These are phyloP conservation scores for Backusella luteola DNA, from an alignment of 192 early-diverging fungal species.

Conservation along the genomic window DNA sequence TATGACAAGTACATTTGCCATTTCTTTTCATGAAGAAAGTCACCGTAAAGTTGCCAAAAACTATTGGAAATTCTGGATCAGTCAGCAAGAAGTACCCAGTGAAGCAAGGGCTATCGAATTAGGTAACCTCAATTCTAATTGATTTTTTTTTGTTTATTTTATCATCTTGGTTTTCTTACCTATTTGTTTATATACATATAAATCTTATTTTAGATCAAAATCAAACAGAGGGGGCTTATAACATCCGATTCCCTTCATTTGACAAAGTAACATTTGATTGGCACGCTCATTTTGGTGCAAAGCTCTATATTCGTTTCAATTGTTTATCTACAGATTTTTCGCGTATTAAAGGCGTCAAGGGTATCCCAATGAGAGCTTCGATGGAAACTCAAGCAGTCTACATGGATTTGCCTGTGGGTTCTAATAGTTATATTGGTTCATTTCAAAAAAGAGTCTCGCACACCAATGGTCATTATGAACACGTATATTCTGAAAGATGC, in stretches of 20 bases:
- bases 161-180: no score
- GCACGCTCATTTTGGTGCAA: conserved; percentile 64
- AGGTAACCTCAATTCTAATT: conserved; percentile 27
- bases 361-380: conserved; percentile 62
- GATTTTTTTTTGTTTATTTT: neutral
- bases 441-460: conserved; percentile 38
- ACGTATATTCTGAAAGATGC: neutral
- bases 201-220: conserved; percentile 16
- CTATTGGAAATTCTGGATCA: conserved; percentile 77
- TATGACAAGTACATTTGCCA: conserved; percentile 44
- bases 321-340: conserved; percentile 80
- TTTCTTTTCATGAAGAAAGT: conserved; percentile 70
- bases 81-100: conserved; percentile 61
- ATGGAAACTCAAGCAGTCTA: conserved; percentile 40
- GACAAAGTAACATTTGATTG: conserved; percentile 71
- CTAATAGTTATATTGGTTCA: neutral
- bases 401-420: neutral
- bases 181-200: neutral
- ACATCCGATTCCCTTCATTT: conserved; percentile 57
- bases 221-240: conserved; percentile 41
- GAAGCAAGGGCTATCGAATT: conserved; percentile 64
- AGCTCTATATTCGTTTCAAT: conserved; percentile 70
- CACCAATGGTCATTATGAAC: conserved; percentile 39
- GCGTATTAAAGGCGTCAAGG: conserved; percentile 78
- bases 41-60: conserved; percentile 59